Percentiles rank a stretch among this genome's conserved stretches.
Conservation (phyloP, 495 filamentous ascomycete species). For the Monascus purpureus region DNA sequence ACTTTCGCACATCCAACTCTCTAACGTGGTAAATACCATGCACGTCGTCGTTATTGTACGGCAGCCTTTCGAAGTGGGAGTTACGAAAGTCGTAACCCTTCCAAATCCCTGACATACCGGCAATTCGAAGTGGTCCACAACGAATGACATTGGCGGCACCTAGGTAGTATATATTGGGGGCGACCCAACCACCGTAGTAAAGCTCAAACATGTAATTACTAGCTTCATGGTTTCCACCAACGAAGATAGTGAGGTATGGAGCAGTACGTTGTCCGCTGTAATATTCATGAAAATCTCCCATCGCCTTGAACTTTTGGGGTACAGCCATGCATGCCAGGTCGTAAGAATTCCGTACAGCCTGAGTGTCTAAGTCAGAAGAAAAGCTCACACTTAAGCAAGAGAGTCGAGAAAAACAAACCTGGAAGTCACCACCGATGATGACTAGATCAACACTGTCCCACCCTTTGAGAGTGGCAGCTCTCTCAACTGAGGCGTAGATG, state of each 20-base stretch:
- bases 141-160: slow-evolving; percentile 81
- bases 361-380: slow-evolving; percentile 10
- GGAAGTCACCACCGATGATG: slow-evolving; percentile 85
- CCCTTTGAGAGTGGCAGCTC: slow-evolving; percentile 44
- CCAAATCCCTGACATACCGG: slow-evolving; percentile 88
- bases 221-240: slow-evolving; percentile 91
- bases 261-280: slow-evolving; percentile 67
- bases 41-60: slow-evolving; percentile 59
- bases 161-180: slow-evolving; percentile 91
- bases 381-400: neutral
- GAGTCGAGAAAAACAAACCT: slow-evolving; percentile 33
- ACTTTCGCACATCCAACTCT: slow-evolving; percentile 80
- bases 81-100: slow-evolving; percentile 73
- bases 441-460: slow-evolving; percentile 72
- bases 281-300: slow-evolving; percentile 88
- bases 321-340: slow-evolving; percentile 81
- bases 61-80: slow-evolving; percentile 72
- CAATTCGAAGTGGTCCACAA: slow-evolving; percentile 71
- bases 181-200: slow-evolving; percentile 94
- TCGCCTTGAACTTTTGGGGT: slow-evolving; percentile 64
- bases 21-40: slow-evolving; percentile 76
- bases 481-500: slow-evolving; percentile 67
- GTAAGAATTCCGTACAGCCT: slow-evolving; percentile 75
- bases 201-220: slow-evolving; percentile 77
- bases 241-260: slow-evolving; percentile 80